Conservation (phyloP, 2,329 filamentous ascomycete species). For the Talaromyces sp. region DNA sequence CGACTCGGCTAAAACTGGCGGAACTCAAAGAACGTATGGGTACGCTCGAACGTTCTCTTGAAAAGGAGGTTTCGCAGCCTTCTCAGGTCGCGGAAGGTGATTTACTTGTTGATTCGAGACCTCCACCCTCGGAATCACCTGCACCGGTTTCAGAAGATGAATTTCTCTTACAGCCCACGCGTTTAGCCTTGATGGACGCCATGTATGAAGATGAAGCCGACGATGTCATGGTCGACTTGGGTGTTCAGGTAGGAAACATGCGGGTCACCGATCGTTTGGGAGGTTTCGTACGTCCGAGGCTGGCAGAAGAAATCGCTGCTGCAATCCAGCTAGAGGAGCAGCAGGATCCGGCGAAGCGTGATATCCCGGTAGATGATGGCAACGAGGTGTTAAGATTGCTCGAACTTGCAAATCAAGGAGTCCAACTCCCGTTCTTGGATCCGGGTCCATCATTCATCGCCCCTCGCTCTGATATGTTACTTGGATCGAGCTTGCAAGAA, state of each 20-base stretch:
- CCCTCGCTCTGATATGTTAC: slow-evolving; percentile 65
- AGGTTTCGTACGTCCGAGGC: slow-evolving; percentile 66
- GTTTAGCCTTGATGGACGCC: slow-evolving; percentile 62
- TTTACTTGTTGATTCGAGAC: not conserved
- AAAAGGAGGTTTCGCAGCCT: slow-evolving; percentile 55
- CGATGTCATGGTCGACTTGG: slow-evolving; percentile 69
- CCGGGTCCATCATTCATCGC: slow-evolving; percentile 66
- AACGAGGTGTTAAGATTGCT: slow-evolving; percentile 12
- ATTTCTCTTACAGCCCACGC: slow-evolving; percentile 60
- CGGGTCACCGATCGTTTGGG: slow-evolving; percentile 72
- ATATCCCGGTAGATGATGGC: not conserved
- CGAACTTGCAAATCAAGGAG: slow-evolving; percentile 15
- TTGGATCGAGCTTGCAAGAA: slow-evolving; percentile 52
- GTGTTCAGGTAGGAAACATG: slow-evolving; percentile 68
- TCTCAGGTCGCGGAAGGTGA: slow-evolving; percentile 16
- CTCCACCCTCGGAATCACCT: slow-evolving; percentile 22
- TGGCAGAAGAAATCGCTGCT: slow-evolving; percentile 63
- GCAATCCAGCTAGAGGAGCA: not conserved
- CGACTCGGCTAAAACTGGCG: slow-evolving; percentile 65
- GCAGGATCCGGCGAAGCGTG: not conserved
- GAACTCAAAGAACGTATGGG: slow-evolving; percentile 79
- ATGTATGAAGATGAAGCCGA: slow-evolving; percentile 65
- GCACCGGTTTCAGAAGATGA: slow-evolving; percentile 48
- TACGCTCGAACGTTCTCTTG: slow-evolving; percentile 65
- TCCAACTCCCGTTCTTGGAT: slow-evolving; percentile 51